Evolutionary conservation across 1,284 basidiomycete species (phyloP), one percentile per base, ranked within the genome.

Genomic region (Ceratobasidium theobromae): DNA sequence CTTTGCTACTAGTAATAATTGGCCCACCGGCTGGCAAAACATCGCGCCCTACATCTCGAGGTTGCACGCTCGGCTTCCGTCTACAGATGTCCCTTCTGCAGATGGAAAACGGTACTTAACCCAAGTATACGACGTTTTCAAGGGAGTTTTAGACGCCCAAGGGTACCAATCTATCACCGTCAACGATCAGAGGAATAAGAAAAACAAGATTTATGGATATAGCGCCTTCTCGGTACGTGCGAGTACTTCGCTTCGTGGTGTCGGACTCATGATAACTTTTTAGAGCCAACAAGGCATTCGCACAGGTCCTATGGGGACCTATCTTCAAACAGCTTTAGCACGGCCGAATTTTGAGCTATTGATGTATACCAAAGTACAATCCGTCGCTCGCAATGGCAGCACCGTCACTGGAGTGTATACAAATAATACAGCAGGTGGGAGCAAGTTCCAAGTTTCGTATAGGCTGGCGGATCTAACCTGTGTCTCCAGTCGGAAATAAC

Each of bases 61-160:
- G 71, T 66, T 86, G 65, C 77, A 74, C 60, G 75, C 77, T 40
- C 81, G 84, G 18, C 76, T 86, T 14, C 85, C 85, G 0, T 78
- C 80, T 28, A 86, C 84, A 0, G 84, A 86, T 70, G 77, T 77
- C 40, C 84, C 85, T 14, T 86, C 84, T 0, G 81, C 81, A 1
- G 85, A 86, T 69, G 83, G 84, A 21, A 77, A 82, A 69, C 79
- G 82, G n/a, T 86, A 87, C 71, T 76, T 85, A 4, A 79, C 81
- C 68, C 79, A 86, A 72, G 76, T 78, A 1, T 79, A 75, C 55
- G 72, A 76, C 53, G 79, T 86, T 46, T 77, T 79, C 40, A 69
- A 75, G 8, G 73, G 78, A 60, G 74, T 86, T 1, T 77, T 86
- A 21, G 75, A 74, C 1, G 70, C 71, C 3, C 80, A 83, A 72